A percentile compares a stretch with the other conserved stretches of the same genome.
phyloP scores from a whole-genome alignment of 805 yeast species.

The Teunomyces tritomae region DNA sequence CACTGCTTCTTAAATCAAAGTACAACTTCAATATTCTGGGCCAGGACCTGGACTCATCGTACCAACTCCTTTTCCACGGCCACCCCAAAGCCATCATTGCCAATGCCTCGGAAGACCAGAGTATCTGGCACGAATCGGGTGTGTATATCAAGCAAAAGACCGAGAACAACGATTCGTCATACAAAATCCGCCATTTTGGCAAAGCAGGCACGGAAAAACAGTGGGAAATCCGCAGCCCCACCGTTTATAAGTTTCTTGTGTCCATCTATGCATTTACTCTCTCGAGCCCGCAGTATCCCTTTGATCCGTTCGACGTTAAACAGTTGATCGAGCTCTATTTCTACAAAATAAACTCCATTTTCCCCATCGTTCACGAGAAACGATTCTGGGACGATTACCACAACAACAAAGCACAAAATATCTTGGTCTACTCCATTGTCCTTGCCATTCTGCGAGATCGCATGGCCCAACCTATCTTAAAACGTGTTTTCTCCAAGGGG shows the following conservation, averaged over 20 bases:
- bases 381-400: constrained; percentile 28
- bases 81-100: constrained; percentile 27
- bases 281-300: constrained; percentile 18
- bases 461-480: constrained; percentile 24
- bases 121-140: constrained; percentile 26
- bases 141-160: constrained; percentile 15
- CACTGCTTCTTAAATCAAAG: constrained; percentile 16
- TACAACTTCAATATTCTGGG: constrained; percentile 25
- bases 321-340: constrained; percentile 28
- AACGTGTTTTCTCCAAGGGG: constrained; percentile 16
- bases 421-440: constrained; percentile 26
- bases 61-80: constrained; percentile 22
- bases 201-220: constrained; percentile 10
- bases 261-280: constrained; percentile 32
- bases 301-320: constrained; percentile 16
- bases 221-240: constrained; percentile 13
- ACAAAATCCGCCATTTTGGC: constrained; percentile 9
- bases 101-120: constrained; percentile 15
- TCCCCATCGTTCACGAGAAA: constrained; percentile 29
- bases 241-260: constrained; percentile 17
- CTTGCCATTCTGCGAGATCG: constrained; percentile 27
- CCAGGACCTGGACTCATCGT: constrained; percentile 15
- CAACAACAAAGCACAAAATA: constrained; percentile 16
- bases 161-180: constrained; percentile 6
- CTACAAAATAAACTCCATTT: constrained; percentile 29